Evolutionary conservation across 805 yeast species (phyloP).

Genomic region (Myxozyma neotropica): DNA sequence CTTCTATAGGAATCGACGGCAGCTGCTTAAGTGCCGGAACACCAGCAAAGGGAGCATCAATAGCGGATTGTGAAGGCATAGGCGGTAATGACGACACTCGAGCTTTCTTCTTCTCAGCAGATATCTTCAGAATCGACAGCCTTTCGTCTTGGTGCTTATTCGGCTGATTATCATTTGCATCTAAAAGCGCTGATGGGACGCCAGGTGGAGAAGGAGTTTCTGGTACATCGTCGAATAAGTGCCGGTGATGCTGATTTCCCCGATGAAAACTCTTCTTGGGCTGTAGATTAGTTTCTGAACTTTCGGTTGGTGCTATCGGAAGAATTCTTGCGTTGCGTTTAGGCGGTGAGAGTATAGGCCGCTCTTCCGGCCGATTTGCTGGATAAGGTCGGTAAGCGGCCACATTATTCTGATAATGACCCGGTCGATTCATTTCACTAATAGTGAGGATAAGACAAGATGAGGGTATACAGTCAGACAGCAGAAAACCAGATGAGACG

Average conservation of each 20-base stretch:
- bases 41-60: not conserved
- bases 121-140: not conserved
- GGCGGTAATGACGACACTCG: conserved; percentile 1
- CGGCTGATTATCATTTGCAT: not conserved
- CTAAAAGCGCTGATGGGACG: not conserved
- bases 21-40: not conserved
- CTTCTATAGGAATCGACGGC: not conserved
- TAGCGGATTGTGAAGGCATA: not conserved
- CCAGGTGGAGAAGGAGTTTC: not conserved
- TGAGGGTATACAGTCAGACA: not conserved
- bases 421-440: not conserved
- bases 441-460: too few relatives aligned
- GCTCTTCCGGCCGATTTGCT: not conserved
- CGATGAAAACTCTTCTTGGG: conserved; percentile 12
- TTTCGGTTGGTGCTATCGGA: not conserved
- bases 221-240: conserved; percentile 20
- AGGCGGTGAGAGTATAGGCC: not conserved
- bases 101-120: not conserved
- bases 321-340: not conserved
- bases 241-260: conserved; percentile 22
- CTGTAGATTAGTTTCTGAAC: not conserved
- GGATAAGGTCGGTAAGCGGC: conserved; percentile 5
- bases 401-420: not conserved
- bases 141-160: not conserved
- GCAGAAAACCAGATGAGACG: not conserved